These are phyloP conservation scores for Sphaerostilbella broomeana DNA, from an alignment of 2,329 filamentous ascomycete species.

Conservation along the genomic window DNA sequence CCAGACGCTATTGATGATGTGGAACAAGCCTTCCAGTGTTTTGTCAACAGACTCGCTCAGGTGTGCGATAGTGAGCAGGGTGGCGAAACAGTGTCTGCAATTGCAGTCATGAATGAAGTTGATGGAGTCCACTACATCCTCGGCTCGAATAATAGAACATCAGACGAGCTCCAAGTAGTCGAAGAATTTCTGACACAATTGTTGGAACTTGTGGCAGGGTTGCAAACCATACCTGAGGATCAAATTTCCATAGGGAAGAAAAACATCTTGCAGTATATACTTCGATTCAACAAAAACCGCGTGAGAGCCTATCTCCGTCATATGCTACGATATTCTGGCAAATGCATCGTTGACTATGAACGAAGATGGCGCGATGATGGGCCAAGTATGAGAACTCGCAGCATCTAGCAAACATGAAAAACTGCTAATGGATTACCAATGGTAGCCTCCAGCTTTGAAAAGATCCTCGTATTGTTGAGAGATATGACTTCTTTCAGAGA, in stretches of 20 bases:
- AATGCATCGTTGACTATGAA: constrained; percentile 14
- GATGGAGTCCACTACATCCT: constrained; percentile 25
- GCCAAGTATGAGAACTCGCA: not conserved
- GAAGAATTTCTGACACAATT: constrained; percentile 14
- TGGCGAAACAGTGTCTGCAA: constrained; percentile 25
- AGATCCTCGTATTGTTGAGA: no score
- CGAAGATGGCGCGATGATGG: no score
- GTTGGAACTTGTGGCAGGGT: constrained; percentile 11
- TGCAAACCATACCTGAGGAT: rapidly evolving
- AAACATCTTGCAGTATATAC: constrained; percentile 13
- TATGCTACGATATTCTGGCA: constrained; percentile 5
- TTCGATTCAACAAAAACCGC: constrained; percentile 18
- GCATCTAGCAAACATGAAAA: not conserved
- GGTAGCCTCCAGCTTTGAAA: no score
- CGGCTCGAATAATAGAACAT: constrained; percentile 23
- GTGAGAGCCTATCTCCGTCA: constrained; percentile 14
- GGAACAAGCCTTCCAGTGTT: constrained; percentile 21
- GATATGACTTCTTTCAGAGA: no score
- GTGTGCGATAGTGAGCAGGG: constrained; percentile 25
- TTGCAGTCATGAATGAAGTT: constrained; percentile 23
- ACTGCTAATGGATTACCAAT: no score
- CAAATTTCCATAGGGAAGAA: not conserved
- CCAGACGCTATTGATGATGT: constrained; percentile 12
- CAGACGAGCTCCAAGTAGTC: not conserved
- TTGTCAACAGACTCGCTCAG: constrained; percentile 26